Evolutionary conservation across 345 rosid species (phyloP), one percentile per base, ranked within the genome.

Genomic region (Hevea brasiliensis): DNA sequence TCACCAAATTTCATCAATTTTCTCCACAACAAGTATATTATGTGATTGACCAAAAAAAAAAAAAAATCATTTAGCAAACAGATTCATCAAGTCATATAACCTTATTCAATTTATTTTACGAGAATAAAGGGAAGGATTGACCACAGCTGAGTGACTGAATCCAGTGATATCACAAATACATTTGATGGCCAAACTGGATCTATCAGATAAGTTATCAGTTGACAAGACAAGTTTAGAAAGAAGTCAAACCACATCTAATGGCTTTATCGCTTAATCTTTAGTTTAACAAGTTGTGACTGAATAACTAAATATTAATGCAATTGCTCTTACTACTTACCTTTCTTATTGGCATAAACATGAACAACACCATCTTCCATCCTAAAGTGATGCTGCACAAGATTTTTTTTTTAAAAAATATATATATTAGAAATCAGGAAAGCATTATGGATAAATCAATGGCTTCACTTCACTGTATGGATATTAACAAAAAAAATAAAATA

Each of bases 351-450:
- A 82, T 84, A 86, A 61, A 86, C 83, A 76, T 65, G 87, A 12
- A 76, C 70, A 61, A 86, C 87, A 61, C 89, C 89, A 67, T 84
- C 85, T 71, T 84, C 83, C 87, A 84, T 82, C 83, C 74, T 78
- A 67, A 82, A 86, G 71, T 72, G 72, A 75, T 86, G 89, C 89
- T 86, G 85, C 84, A 72, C n/a, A 65, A 48, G 60, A 58, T 32
- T 50, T 57, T 37, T 35, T 20, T 57, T 44, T 35, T 20, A 35
- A 72, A n/a, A n/a, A n/a, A 54, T n/a, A n/a, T n/a, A 53, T 1
- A 61, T 59, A 72, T n/a, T n/a, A n/a, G 4, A 51, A 14, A 40
- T 3, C 21, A 51, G 24, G 42, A 53, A 51, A 62, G 7, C 9
- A 26, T 15, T 29, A 0, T 7, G 8, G 18, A 50, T 26, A 26